Conservation (phyloP, 805 yeast genomes). For the Metschnikowia continentalis region DNA sequence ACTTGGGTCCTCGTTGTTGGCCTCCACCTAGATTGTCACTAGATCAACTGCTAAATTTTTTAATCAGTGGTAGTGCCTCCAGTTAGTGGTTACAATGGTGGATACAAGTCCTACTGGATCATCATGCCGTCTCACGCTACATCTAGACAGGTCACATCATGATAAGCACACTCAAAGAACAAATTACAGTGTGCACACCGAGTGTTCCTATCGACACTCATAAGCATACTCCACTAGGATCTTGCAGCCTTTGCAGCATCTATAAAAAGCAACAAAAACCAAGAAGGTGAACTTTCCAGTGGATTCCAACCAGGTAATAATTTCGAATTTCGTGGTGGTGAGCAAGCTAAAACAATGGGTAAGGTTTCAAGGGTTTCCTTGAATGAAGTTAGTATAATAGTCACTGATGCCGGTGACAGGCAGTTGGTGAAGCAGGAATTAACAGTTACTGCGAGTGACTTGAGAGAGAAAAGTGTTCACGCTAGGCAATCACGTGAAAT, state of each 20-base stretch:
- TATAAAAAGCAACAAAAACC: conserved; percentile 50
- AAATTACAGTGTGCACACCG: too few relatives aligned
- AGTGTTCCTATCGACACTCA: too few relatives aligned
- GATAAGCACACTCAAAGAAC: too few relatives aligned
- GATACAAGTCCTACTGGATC: too few relatives aligned
- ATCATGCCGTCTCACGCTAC: too few relatives aligned
- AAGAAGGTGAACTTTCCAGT: conserved; percentile 27
- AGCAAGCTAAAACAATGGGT: conserved; percentile 87
- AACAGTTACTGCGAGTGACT: conserved; percentile 76
- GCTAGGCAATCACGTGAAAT: conserved; percentile 94
- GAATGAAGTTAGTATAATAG: conserved; percentile 44
- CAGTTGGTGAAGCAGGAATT: conserved; percentile 53
- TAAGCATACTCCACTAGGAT: conserved; percentile 35
- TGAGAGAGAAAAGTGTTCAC: conserved; percentile 81
- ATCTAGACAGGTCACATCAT: too few relatives aligned
- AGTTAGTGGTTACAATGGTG: too few relatives aligned
- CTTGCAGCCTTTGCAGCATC: conserved; percentile 81
- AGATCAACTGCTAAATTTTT: too few relatives aligned
- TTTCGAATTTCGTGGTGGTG: conserved; percentile 89
- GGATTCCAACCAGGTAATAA: conserved; percentile 89
- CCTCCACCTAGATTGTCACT: conserved; percentile 50
- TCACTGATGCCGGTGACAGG: conserved; percentile 47
- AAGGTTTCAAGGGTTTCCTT: conserved; percentile 62
- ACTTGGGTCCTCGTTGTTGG: conserved; percentile 53
- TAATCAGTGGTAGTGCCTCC: too few relatives aligned